phyloP scores from a whole-genome alignment of 768 basidiomycete species.

The Pulveroboletus sp. region DNA sequence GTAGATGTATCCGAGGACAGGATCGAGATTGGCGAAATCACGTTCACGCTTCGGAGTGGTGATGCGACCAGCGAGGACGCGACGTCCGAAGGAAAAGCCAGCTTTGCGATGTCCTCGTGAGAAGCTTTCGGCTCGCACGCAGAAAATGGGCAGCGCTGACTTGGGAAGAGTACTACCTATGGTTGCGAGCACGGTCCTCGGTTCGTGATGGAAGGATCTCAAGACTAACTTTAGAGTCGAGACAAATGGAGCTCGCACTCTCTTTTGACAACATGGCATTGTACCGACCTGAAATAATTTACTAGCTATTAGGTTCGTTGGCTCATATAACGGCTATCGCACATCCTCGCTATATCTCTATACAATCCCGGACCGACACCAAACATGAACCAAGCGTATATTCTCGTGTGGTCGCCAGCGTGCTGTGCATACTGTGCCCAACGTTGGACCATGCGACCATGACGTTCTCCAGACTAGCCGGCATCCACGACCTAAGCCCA shows the following conservation, averaged over 20 bases:
- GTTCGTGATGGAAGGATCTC: background rate
- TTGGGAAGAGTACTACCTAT: background rate
- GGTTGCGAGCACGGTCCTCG: background rate
- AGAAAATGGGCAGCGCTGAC: background rate
- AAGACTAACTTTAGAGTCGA: too few species aligned
- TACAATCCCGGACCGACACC: too few species aligned
- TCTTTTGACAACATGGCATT: background rate
- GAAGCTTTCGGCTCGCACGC: background rate
- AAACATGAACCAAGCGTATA: too few species aligned
- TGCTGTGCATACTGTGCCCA: background rate
- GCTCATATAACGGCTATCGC: background rate
- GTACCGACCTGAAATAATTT: background rate
- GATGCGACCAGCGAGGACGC: background rate
- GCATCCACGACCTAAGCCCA: too few species aligned
- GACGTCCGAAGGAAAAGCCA: background rate
- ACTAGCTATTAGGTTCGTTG: background rate
- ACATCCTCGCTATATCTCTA: background rate
- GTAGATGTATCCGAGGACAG: conserved; percentile 8
- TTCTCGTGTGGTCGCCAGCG: background rate
- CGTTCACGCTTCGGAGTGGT: conserved; percentile 10
- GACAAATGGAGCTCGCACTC: background rate
- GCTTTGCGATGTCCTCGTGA: background rate
- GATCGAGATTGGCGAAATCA: conserved; percentile 22
- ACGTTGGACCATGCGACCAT: too few species aligned
- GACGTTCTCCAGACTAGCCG: too few species aligned